Percentiles rank a stretch among this genome's conserved stretches.
Conservation (phyloP, 2,329 filamentous ascomycete genomes). For the Ophiocordyceps australis region DNA sequence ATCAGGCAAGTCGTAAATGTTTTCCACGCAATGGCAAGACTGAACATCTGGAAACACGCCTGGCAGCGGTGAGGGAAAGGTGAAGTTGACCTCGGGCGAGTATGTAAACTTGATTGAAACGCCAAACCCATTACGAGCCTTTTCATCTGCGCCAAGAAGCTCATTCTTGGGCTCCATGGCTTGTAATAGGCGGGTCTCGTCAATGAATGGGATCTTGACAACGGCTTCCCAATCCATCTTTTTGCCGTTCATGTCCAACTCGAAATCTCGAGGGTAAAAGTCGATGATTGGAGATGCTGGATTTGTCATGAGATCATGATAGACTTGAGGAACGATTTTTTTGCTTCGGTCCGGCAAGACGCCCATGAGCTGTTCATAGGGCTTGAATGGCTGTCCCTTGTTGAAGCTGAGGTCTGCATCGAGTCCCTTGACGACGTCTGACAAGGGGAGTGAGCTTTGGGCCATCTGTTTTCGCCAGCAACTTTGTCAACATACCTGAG, state of each 20-base stretch:
- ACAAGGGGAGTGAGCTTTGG: background rate
- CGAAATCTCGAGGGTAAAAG: conserved; percentile 94
- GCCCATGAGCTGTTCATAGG: conserved; percentile 95
- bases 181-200: conserved; percentile 66
- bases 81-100: conserved; percentile 55
- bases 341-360: conserved; percentile 95
- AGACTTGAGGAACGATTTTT: conserved; percentile 75
- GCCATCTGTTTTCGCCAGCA: background rate
- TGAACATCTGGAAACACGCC: conserved; percentile 81
- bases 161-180: conserved; percentile 79
- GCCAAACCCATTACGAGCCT: conserved; percentile 73
- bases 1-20: conserved; percentile 85
- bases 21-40: conserved; percentile 82
- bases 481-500: conserved; percentile 41
- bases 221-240: conserved; percentile 99
- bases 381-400: conserved; percentile 85
- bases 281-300: conserved; percentile 85
- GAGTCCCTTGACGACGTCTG: conserved; percentile 77
- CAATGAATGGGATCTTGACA: conserved; percentile 97
- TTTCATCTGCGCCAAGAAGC: conserved; percentile 60
- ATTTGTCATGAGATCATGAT: conserved; percentile 86
- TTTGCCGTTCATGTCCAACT: conserved; percentile 98
- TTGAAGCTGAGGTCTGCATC: conserved; percentile 80
- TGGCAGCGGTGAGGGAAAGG: conserved; percentile 72
- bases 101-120: conserved; percentile 89